A percentile compares a stretch with the other conserved stretches of the same genome.
phyloP scores from a whole-genome alignment of 2,329 filamentous ascomycete genomes.

The Trichoderma pleuroti region DNA sequence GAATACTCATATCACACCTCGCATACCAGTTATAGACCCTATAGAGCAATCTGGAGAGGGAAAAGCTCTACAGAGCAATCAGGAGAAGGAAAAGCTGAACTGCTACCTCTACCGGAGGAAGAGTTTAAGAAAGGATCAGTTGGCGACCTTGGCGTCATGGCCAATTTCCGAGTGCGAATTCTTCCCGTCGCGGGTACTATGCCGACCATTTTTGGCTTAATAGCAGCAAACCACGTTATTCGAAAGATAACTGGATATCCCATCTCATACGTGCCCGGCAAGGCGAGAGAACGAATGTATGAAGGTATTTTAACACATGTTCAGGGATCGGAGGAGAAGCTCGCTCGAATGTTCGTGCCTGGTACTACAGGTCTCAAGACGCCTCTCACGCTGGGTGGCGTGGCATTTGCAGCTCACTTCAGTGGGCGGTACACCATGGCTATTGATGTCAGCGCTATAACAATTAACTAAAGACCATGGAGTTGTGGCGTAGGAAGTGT shows the following conservation, averaged over 20 bases:
- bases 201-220: slow-evolving; percentile 93
- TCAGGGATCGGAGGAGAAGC: slow-evolving; percentile 74
- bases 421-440: too few relatives aligned
- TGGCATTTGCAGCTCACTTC: too few relatives aligned
- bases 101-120: slow-evolving; percentile 82
- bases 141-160: slow-evolving; percentile 80
- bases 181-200: slow-evolving; percentile 93
- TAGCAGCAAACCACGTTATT: slow-evolving; percentile 88
- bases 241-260: slow-evolving; percentile 79
- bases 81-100: slow-evolving; percentile 83
- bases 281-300: slow-evolving; percentile 87
- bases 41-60: too few relatives aligned
- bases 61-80: slow-evolving; percentile 90
- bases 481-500: too few relatives aligned
- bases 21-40: too few relatives aligned
- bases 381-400: slow-evolving; percentile 73
- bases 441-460: too few relatives aligned
- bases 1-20: too few relatives aligned
- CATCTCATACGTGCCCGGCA: slow-evolving; percentile 74
- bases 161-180: slow-evolving; percentile 93
- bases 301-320: slow-evolving; percentile 74
- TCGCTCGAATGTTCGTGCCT: slow-evolving; percentile 48
- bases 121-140: slow-evolving; percentile 85
- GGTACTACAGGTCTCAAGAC: slow-evolving; percentile 66
- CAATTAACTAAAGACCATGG: too few relatives aligned